Percentiles rank a stretch among this genome's conserved stretches.
Conservation (phyloP, 2,329 filamentous ascomycete species). For the Diaporthe longicolla region DNA sequence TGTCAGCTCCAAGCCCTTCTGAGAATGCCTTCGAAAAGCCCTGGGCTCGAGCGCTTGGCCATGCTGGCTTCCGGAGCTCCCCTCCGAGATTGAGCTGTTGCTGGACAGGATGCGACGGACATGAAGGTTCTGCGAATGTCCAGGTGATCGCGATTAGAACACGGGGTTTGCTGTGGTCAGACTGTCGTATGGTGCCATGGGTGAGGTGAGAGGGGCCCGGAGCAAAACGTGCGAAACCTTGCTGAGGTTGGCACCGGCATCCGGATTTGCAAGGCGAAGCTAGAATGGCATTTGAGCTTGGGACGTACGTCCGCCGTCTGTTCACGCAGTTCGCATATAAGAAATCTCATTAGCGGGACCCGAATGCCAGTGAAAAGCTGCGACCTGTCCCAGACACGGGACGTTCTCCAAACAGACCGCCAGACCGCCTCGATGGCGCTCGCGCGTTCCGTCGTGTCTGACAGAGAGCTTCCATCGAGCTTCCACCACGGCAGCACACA, state of each 20-base stretch:
- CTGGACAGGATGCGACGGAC: not conserved
- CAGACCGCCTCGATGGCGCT: conserved; percentile 10
- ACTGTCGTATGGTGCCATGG: conserved; percentile 2
- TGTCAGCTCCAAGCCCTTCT: conserved; percentile 24
- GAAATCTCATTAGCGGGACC: no score
- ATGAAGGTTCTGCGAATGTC: not conserved
- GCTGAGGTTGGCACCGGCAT: not conserved
- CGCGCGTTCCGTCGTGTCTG: conserved; percentile 13
- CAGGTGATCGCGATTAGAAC: not conserved
- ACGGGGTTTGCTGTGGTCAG: not conserved
- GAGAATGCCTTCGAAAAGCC: not conserved
- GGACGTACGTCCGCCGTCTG: not conserved
- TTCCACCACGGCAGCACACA: not conserved
- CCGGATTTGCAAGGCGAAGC: not conserved
- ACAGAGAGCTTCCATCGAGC: conserved; percentile 4
- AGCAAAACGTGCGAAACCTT: not conserved
- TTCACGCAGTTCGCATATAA: not conserved
- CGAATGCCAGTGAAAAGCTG: not conserved
- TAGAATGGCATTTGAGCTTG: not conserved
- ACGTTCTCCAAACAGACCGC: not conserved
- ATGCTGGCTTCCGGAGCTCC: not conserved
- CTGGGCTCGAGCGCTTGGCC: not conserved
- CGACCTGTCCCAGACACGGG: conserved; percentile 2
- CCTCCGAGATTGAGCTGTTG: conserved; percentile 3
- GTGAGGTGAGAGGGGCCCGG: not conserved